These are phyloP conservation scores for Aspergillus sp. DNA, from an alignment of 2,329 filamentous ascomycete species.

Conservation along the genomic window DNA sequence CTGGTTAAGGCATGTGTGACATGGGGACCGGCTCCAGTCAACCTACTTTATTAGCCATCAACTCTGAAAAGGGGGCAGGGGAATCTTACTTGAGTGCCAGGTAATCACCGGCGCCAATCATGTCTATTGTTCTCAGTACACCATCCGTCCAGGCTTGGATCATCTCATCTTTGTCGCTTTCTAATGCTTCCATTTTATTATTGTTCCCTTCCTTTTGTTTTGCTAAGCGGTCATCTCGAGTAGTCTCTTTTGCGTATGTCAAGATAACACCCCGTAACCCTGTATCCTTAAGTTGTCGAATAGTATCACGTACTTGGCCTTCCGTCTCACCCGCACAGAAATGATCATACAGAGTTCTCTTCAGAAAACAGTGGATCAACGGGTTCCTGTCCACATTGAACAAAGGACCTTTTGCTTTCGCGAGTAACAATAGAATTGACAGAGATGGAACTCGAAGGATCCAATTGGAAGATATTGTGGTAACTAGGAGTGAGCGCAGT, in stretches of 20 bases:
- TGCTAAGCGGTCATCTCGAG: slow-evolving; percentile 41
- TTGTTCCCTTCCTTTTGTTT: slow-evolving; percentile 6
- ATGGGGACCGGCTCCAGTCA: slow-evolving; percentile 72
- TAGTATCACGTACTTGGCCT: slow-evolving; percentile 59
- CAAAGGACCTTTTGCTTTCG: slow-evolving; percentile 45
- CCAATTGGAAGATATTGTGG: slow-evolving; percentile 43
- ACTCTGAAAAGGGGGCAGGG: too few species aligned
- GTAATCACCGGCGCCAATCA: slow-evolving; percentile 48
- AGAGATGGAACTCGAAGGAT: slow-evolving; percentile 64
- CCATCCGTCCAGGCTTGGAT: slow-evolving; percentile 61
- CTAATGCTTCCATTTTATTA: not conserved
- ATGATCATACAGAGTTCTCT: slow-evolving; percentile 65
- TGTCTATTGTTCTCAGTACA: slow-evolving; percentile 62
- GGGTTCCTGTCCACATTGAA: slow-evolving; percentile 71
- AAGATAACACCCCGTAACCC: slow-evolving; percentile 80
- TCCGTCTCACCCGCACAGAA: slow-evolving; percentile 79
- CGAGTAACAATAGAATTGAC: slow-evolving; percentile 59
- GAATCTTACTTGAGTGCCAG: slow-evolving; percentile 52
- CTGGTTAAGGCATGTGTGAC: slow-evolving; percentile 59
- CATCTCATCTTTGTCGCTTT: slow-evolving; percentile 14
- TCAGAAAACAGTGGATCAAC: slow-evolving; percentile 61
- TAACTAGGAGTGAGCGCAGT: slow-evolving; percentile 38
- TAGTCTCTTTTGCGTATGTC: slow-evolving; percentile 75
- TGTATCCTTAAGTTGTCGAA: slow-evolving; percentile 59
- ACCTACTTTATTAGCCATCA: slow-evolving; percentile 27